Base-by-base conservation (phyloP, 2,329 filamentous ascomycete genomes). In the Byssochlamys sp. region DNA sequence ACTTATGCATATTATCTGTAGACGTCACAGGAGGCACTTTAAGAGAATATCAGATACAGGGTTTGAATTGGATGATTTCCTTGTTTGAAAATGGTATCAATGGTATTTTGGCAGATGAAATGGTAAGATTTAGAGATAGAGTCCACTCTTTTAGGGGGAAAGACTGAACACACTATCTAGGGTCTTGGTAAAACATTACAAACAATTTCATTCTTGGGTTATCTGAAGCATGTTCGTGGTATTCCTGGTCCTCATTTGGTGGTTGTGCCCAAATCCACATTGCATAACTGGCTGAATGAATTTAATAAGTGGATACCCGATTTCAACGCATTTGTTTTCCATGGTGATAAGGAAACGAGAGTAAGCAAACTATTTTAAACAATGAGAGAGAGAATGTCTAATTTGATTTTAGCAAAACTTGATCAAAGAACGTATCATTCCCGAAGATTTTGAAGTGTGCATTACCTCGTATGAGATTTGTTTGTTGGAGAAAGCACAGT, bases 401-500 rank as follows among this genome's bases (percentile, higher is more conserved):
- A n/a, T n/a, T n/a, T n/a, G n/a, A n/a, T n/a, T n/a, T n/a, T n/a
- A n/a, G n/a, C n/a, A n/a, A n/a, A n/a, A 84, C 53, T 81, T 99
- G 56, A 97, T 99, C 73, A 90, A 90, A 63, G 90, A 96, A 14
- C 88, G 90, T 3, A 80, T 99, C n/a, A 81, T 95, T 19, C 89
- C 95, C 59, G 91, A 96, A 71, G 89, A 95, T 63, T 99, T 99
- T 65, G 94, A 99, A 67, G 92, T 97, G 19, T 96, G 92, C 76
- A 89, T 99, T 70, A 99, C 94, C 11, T 96, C 91, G 72, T 99
- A 99, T 76, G 94, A 99, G 73, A 97, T 99, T 91, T 91, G 99
- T 59, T 80, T 99, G 11, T 85, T 92, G 58, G 94, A 99, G 71
- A 97, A 99, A 78, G 80, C 89, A 1, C 90, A 96, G 65, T 75